Conservation (phyloP, 306 rosid species). For the Begonia fuchsioides region DNA sequence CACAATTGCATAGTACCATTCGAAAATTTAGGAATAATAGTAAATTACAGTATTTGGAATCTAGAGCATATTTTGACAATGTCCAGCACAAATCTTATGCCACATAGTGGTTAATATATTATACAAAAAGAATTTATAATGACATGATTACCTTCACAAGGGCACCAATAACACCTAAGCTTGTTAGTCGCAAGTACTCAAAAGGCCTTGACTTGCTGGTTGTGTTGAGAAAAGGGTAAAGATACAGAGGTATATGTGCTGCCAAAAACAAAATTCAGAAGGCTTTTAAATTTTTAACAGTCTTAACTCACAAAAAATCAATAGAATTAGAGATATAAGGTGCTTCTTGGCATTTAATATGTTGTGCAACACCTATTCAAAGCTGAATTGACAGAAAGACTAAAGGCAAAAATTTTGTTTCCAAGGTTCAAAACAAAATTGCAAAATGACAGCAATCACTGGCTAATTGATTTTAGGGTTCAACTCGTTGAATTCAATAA, state of each 20-base stretch:
- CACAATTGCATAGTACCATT: no score
- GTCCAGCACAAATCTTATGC: no score
- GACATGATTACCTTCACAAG: slow-evolving; percentile 54
- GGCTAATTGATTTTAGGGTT: neutral
- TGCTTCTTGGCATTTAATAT: neutral
- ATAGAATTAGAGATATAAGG: neutral
- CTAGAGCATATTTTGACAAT: no score
- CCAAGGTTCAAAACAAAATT: no score
- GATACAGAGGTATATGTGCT: slow-evolving; percentile 72
- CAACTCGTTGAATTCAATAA: no score
- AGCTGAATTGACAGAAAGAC: no score
- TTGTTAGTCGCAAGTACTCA: slow-evolving; percentile 72
- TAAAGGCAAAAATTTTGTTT: no score
- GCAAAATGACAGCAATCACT: neutral
- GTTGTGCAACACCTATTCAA: no score
- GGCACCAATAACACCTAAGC: slow-evolving; percentile 87
- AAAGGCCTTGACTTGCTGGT: slow-evolving; percentile 62
- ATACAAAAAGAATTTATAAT: no score
- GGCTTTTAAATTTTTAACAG: slow-evolving; percentile 1
- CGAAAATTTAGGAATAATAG: no score
- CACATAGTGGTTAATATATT: no score
- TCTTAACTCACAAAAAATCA: neutral
- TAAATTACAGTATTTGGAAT: no score
- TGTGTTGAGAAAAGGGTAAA: slow-evolving; percentile 75
- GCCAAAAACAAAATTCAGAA: slow-evolving; percentile 22